phyloP scores from a whole-genome alignment of 371 early-diverging fungal species.

The Syncephalastrum monosporum region DNA sequence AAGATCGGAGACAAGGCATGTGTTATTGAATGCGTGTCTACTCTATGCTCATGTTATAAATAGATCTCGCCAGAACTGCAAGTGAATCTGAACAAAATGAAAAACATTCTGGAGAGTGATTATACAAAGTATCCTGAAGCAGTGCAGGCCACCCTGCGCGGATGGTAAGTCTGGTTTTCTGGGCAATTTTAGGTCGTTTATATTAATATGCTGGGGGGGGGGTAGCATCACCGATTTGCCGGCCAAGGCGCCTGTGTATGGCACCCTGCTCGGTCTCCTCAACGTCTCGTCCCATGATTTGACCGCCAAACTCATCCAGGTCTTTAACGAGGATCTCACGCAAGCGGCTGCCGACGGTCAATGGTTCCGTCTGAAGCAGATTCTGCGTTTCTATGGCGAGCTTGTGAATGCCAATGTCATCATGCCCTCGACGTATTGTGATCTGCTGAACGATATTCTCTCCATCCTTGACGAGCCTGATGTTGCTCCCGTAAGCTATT shows the following conservation, averaged over 20 bases:
- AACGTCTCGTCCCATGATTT: slow-evolving; percentile 56
- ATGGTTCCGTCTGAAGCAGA: slow-evolving; percentile 74
- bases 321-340: slow-evolving; percentile 45
- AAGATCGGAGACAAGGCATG: slow-evolving; percentile 77
- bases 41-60: neutral
- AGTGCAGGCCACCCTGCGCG: slow-evolving; percentile 62
- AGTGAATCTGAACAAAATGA: slow-evolving; percentile 68
- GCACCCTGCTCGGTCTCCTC: slow-evolving; percentile 73
- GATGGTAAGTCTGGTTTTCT: slow-evolving; percentile 44
- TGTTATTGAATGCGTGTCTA: neutral
- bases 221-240: slow-evolving; percentile 74
- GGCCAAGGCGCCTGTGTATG: slow-evolving; percentile 77
- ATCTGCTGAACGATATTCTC: slow-evolving; percentile 61
- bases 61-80: slow-evolving; percentile 59
- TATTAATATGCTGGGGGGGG: neutral
- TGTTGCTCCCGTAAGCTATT: neutral
- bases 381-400: slow-evolving; percentile 80
- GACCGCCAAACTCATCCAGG: slow-evolving; percentile 31
- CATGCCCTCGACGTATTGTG: slow-evolving; percentile 60
- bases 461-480: slow-evolving; percentile 55
- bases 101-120: slow-evolving; percentile 68
- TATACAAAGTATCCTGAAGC: slow-evolving; percentile 65
- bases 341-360: slow-evolving; percentile 52
- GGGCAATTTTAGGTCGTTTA: neutral
- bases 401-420: slow-evolving; percentile 80